A percentile compares a stretch with the other conserved stretches of the same genome.
phyloP scores from a whole-genome alignment of 768 basidiomycete species.

The Neoboletus magnificus region DNA sequence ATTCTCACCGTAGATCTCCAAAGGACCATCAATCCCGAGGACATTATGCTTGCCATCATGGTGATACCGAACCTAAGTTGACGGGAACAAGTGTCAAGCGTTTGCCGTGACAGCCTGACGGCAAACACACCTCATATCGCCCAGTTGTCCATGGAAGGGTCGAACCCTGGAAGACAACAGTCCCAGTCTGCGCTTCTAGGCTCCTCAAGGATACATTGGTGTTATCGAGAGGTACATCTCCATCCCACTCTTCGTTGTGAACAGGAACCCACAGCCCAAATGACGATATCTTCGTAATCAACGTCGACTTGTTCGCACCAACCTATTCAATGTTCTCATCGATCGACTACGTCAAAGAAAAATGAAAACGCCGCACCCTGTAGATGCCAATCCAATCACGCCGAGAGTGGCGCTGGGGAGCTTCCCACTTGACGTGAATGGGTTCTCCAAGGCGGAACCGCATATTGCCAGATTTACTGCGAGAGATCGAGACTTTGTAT shows the following conservation, averaged over 20 bases:
- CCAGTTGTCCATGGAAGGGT: conserved; percentile 85
- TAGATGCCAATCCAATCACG: conserved; percentile 97
- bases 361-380: conserved; percentile 44
- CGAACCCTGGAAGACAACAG: conserved; percentile 71
- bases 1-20: conserved; percentile 83
- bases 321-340: conserved; percentile 45
- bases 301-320: conserved; percentile 80
- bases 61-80: conserved; percentile 77
- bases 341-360: background rate
- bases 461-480: conserved; percentile 46
- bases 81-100: background rate
- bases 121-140: conserved; percentile 61
- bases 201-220: conserved; percentile 33
- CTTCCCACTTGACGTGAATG: conserved; percentile 83
- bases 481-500: conserved; percentile 67
- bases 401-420: conserved; percentile 80
- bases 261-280: conserved; percentile 93
- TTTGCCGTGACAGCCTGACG: background rate
- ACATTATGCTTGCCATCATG: conserved; percentile 98
- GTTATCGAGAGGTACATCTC: conserved; percentile 64
- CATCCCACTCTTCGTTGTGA: conserved; percentile 90
- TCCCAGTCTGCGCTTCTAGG: conserved; percentile 53
- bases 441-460: conserved; percentile 90
- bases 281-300: conserved; percentile 82
- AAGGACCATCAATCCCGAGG: conserved; percentile 76